Evolutionary conservation across 768 basidiomycete genomes (phyloP), one percentile per base, ranked within the genome.

Genomic region (Suillus americanus): DNA sequence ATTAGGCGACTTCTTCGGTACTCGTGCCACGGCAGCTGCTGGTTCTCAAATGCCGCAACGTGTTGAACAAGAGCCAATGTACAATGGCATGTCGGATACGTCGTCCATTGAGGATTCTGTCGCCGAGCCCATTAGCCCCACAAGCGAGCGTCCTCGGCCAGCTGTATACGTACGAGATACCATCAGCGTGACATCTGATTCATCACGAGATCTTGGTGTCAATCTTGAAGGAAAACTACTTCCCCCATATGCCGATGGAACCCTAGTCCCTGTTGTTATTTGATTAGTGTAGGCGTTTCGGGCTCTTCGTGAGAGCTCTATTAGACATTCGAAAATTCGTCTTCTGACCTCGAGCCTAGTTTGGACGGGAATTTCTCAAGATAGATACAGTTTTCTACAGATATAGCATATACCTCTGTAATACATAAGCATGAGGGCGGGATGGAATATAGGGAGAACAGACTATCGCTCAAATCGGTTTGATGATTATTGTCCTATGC

Each of bases 1-100:
- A 77, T 70, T 93, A 51, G 89, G 89, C 5, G 88, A 87, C 10
- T 86, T 92, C 74, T 92, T 92, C 72, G 79, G 83, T 63, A 80
- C 87, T 35, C 80, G 88, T 65, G 71, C 65, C 60, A 87, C 86
- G 16, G 76, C 76, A 0, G 72, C 76, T 3, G 67, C 79, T 0
- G 50, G 74, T 16, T 68, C 72, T 64, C 62, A 68, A 45, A 70
- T 67, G 66, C 68, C 69, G 20, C 71, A 65, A 64, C 67, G 63
- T n/a, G 18, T 70, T 23, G 73, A 77, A 62, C 72, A 61, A 43
- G 75, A 73, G 61, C 60, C 66, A 46, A 43, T 69, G 66, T 71
- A 68, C 61, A 73, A 65, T 57, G 74, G 69, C 60, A 68, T 75
- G 62, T 78, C 77, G 23, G 77, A 78, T 62, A 68, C 74, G 55